Base-by-base conservation (phyloP, 2,329 filamentous ascomycete genomes). In the Bipolaris cookei region DNA sequence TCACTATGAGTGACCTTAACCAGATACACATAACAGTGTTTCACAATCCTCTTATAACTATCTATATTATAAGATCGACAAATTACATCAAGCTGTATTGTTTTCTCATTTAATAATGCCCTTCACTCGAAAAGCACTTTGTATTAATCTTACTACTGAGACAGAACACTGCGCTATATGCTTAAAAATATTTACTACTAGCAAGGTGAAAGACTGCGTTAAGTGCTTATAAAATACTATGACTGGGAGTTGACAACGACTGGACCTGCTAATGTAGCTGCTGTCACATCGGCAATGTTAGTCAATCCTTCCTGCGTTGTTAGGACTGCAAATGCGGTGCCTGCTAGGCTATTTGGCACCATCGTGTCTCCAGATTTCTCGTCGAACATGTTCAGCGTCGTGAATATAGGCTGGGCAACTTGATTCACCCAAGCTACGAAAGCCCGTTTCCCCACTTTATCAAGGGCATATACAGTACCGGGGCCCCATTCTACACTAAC, bases 241-340 rank as follows among this genome's bases (percentile, higher is more conserved):
- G n/a, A n/a, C n/a, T n/a, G n/a, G n/a, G 47, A 50, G 32, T 28
- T 54, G 23, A 54, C 51, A 5, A 54, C 51, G 28, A 54, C 44
- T 34, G 51, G 51, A 25, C 43, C 51, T 39, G 51, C 51, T 2
- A 54, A 25, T 5, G 51, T 54, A 46, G 51, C 51, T 13, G 25
- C 51, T 10, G 51, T 48, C 25, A 54, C 21, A 34, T 54, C 51
- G 34, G 38, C 25, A 23, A 48, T 48, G 28, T 23, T 47, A 7
- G 43, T 42, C 34, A 54, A 34, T 42, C 32, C 32, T 35, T 43
- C 34, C 35, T 54, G 51, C 28, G 51, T 23, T 35, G 35, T 34
- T 13, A 54, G 35, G 23, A 54, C 51, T 16, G 51, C 51, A 42
- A 54, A 47, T 4, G 51, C 43, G n/a, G 51, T 54, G 43, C 51